Base-by-base conservation (phyloP, 768 basidiomycete genomes). In the Suillus tomentosus region DNA sequence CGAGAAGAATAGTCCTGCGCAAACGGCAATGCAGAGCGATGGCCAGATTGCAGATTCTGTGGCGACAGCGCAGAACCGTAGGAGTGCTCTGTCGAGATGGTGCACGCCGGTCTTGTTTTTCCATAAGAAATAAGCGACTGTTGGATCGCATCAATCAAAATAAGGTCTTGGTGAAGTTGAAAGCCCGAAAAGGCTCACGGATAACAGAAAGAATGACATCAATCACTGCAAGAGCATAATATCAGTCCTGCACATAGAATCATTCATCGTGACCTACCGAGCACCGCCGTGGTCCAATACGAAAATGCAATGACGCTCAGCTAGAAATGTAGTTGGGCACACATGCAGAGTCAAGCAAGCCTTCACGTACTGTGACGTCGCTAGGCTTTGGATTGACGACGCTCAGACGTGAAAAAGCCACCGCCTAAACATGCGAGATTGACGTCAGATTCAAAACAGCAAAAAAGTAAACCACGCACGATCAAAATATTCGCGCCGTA, bases 211-310 rank as follows among this genome's bases (percentile, higher is more conserved):
- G 71, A 4, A 72, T 68, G 13, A 80, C 55, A 58, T 84, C 80
- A 17, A 84, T 76, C 13, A 75, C 82, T 82, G 57, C 31, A 24
- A 62, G 45, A 17, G 3, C 3, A 19, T 54, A 19, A 3, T 11
- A 7, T 36, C 36, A 54, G 34, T n/a, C 3, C 34, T 36, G 19
- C 1, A 37, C 53, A 11, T 13, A 36, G 13, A 11, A 36, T 54
- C 53, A 13, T 1, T 6, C 19, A 13, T 13, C 10, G n/a, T 24
- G 6, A 13, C 22, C 63, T 62, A 81, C 82, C 71, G 36, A 82
- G 60, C 31, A 80, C 79, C 7, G 78, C 81, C 64, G 79, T 77
- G 27, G 81, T 79, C 81, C 81, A 84, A 60, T 79, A 79, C 0
- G 80, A 76, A 68, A 83, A 83, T 5, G 80, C 77, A 27, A 79